Percentiles rank a stretch among this genome's conserved stretches.
phyloP scores from a whole-genome alignment of 2,329 filamentous ascomycete genomes.

The Metarhizium anisopliae region DNA sequence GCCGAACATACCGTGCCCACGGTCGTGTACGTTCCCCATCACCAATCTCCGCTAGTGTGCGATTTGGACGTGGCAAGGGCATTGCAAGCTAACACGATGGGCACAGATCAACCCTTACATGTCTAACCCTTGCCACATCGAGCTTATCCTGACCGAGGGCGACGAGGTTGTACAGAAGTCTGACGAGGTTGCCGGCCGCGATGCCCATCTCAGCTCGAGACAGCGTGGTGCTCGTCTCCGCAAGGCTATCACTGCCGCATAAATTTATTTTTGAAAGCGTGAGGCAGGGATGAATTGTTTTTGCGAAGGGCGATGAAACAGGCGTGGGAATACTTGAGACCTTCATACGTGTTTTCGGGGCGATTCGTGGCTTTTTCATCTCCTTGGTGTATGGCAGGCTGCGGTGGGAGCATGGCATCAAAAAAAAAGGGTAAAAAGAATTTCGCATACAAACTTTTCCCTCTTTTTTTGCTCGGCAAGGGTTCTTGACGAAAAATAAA shows the following conservation, averaged over 20 bases:
- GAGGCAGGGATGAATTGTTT: conserved; percentile 5
- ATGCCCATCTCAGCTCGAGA: conserved; percentile 73
- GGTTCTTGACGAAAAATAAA: conserved; percentile 28
- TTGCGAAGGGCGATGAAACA: conserved; percentile 1
- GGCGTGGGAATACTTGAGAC: conserved; percentile 8
- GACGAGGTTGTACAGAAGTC: conserved; percentile 95
- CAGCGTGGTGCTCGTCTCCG: conserved; percentile 71
- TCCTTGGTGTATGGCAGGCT: conserved; percentile 29
- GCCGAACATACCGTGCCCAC: conserved; percentile 99
- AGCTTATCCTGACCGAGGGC: conserved; percentile 97
- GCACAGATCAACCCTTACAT: conserved; percentile 98
- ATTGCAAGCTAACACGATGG: conserved; percentile 16
- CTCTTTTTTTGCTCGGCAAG: conserved; percentile 20
- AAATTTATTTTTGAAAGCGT: conserved; percentile 21
- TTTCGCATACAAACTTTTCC: conserved; percentile 20
- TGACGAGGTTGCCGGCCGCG: conserved; percentile 66
- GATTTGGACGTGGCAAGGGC: not conserved
- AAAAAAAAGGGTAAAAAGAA: conserved; percentile 20
- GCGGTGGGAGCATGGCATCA: conserved; percentile 29
- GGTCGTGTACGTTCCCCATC: conserved; percentile 73
- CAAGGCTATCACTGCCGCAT: conserved; percentile 57
- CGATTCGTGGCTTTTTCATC: conserved; percentile 29
- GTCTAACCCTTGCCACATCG: conserved; percentile 99
- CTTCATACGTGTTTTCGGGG: conserved; percentile 9
- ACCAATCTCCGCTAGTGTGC: too few species aligned